Conservation (phyloP, 805 yeast species). For the Candida cerambycidarum region DNA sequence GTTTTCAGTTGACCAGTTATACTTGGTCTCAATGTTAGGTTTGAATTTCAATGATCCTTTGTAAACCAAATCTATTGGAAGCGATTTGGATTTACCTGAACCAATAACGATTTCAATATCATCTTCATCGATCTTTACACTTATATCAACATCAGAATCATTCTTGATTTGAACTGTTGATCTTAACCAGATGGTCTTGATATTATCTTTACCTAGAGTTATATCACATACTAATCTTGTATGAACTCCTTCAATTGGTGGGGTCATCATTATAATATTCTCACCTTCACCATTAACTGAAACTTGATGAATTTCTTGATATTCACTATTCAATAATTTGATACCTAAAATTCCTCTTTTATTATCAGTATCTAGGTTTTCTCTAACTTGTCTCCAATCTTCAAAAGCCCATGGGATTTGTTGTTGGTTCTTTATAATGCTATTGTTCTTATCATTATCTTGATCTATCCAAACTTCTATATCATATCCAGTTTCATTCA, state of each 20-base stretch:
- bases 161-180: slow-evolving; percentile 75
- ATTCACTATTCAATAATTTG: slow-evolving; percentile 55
- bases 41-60: slow-evolving; percentile 54
- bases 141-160: slow-evolving; percentile 55
- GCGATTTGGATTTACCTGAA: slow-evolving; percentile 59
- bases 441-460: slow-evolving; percentile 18
- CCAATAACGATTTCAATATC: slow-evolving; percentile 32
- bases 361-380: slow-evolving; percentile 66
- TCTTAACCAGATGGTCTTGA: slow-evolving; percentile 73
- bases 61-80: slow-evolving; percentile 74
- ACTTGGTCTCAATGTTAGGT: slow-evolving; percentile 56
- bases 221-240: slow-evolving; percentile 75
- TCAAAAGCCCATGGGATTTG: slow-evolving; percentile 85
- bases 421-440: slow-evolving; percentile 47
- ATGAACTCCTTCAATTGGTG: slow-evolving; percentile 62
- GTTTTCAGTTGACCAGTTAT: slow-evolving; percentile 65
- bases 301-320: slow-evolving; percentile 52
- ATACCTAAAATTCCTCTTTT: slow-evolving; percentile 64
- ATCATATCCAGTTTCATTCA: slow-evolving; percentile 83
- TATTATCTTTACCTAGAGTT: slow-evolving; percentile 66
- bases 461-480: slow-evolving; percentile 81
- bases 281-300: slow-evolving; percentile 84
- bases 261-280: slow-evolving; percentile 64
- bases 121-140: slow-evolving; percentile 31
- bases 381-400: slow-evolving; percentile 88